Evolutionary conservation across 805 yeast genomes (phyloP).

Genomic region (Spathaspora hagerdaliae): DNA sequence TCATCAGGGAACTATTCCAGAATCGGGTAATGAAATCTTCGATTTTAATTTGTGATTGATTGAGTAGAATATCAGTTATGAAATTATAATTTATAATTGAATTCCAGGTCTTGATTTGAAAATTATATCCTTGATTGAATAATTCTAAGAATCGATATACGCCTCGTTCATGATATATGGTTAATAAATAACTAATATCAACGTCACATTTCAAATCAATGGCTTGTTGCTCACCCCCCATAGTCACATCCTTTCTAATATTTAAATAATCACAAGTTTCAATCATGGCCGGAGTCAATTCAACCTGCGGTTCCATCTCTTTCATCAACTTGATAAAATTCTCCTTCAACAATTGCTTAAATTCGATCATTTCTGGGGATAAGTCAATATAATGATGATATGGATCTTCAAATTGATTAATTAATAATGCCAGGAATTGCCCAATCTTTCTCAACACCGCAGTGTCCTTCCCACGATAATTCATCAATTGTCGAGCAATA

Average conservation of each 20-base stretch:
- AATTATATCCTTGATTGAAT: constrained; percentile 28
- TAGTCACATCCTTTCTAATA: constrained; percentile 1
- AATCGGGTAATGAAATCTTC: constrained; percentile 21
- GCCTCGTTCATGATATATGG: constrained; percentile 24
- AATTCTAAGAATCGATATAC: constrained; percentile 19
- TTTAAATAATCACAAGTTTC: constrained; percentile 8
- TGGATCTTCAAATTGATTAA: constrained; percentile 35
- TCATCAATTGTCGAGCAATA: constrained; percentile 19
- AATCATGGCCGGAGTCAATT: constrained; percentile 6
- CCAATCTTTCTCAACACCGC: constrained; percentile 13
- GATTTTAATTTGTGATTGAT: constrained; percentile 11
- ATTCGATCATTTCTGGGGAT: constrained; percentile 17
- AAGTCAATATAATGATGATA: constrained; percentile 34
- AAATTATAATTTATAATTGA: constrained; percentile 27
- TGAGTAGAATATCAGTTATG: constrained; percentile 15
- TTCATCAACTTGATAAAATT: constrained; percentile 13
- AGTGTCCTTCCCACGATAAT: constrained; percentile 6
- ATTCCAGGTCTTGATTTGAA: constrained; percentile 28
- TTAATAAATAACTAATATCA: constrained; percentile 26
- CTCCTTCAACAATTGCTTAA: constrained; percentile 13
- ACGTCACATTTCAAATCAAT: constrained; percentile 7
- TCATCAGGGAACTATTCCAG: constrained; percentile 15
- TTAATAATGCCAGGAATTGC: constrained; percentile 25
- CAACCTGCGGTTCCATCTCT: background rate
- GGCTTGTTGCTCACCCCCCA: background rate